Evolutionary conservation across 1,284 basidiomycete genomes (phyloP), one percentile per base, ranked within the genome.

Genomic region (Ganoderma sp.): DNA sequence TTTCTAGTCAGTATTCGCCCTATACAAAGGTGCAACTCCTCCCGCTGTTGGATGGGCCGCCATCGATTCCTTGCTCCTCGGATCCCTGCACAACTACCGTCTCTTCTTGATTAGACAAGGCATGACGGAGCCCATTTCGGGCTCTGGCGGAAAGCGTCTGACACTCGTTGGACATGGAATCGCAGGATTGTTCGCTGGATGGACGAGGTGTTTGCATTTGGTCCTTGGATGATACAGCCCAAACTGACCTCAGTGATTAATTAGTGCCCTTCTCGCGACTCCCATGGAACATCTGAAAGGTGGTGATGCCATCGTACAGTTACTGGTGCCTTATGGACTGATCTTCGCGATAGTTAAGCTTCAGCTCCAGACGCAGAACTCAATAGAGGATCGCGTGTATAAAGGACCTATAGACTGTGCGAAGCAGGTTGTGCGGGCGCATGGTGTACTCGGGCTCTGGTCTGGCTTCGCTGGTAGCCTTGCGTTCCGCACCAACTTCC

Each of bases 11-110:
- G 60, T 77, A 0, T 73, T 79, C 45, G 89, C 88, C 7, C 79
- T 91, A 28, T 91, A 91, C 81, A 90, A 91, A 80, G 90, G 90
- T 17, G 89, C 88, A 10, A 88, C 89, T 0, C 90, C 91, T 6
- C 92, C 92, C 1, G 90, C 90, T 22, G 81, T 94, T 3, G 91
- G 91, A 2, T 94, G 91, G 92, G 88, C 90, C 9, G 84, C 89
- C 50, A 90, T 91, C 56, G 93, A 95, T 75, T 89, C 90, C 17
- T 80, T 94, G 10, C 82, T 95, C 8, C 81, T 95, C 63, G 92
- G 93, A 3, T 91, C 90, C 4, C 79, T 95, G 59, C 89, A 91
- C 78, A 90, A 91, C 75, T 93, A 92, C 75, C 86, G 90, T 10
- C 81, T 92, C 2, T 86, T 88, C 68, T 82, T 92, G 60, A 79